Base-by-base conservation (phyloP, 208 protist species). In the Polymyxa betae region DNA sequence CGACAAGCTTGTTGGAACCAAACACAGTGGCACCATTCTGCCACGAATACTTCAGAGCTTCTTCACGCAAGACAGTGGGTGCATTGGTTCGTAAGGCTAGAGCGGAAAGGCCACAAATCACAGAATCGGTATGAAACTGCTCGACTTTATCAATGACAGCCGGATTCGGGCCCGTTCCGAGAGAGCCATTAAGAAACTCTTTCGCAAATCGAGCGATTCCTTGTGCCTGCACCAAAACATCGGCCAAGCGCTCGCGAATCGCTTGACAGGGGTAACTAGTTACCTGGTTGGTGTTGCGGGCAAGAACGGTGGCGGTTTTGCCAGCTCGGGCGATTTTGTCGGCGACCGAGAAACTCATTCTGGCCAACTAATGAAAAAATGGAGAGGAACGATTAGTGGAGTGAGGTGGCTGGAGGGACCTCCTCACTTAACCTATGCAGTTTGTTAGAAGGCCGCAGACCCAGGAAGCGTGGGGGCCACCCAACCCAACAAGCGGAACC, bases 81-180 rank as follows among this genome's bases (percentile, higher is more conserved):
- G 89, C 89, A 88, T 90, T 90, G 10, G 43, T 77, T n/a, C 49
- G 16, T 60, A 90, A 68, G 20, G 89, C 89, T 68, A 90, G 49
- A 1, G 89, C 89, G 20, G 72, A 90, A n/a, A 90, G 41, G 5
- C 89, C 89, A 68, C 89, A 90, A 16, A 90, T 32, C 35, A 90
- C 89, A n/a, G 72, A 90, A 41, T 90, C 89, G 12, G 89, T 90
- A n/a, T 90, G 89, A 60, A 90, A 90, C 20, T 89, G 54, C 54
- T 90, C 89, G 0, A 45, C 41, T 5, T 68, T 45, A 0, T 88
- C 41, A 44, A 77, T 45, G 10, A 90, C 89, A 35, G 89, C 0
- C 0, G 68, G 38, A 32, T 44, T 16, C 1, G 89, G 89, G 5
- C 89, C 89, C 10, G 12, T 35, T 45, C 89, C 89, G 1, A 90